Evolutionary conservation across 805 yeast genomes (phyloP).

Genomic region (Cyberlindnera mississippiensis): DNA sequence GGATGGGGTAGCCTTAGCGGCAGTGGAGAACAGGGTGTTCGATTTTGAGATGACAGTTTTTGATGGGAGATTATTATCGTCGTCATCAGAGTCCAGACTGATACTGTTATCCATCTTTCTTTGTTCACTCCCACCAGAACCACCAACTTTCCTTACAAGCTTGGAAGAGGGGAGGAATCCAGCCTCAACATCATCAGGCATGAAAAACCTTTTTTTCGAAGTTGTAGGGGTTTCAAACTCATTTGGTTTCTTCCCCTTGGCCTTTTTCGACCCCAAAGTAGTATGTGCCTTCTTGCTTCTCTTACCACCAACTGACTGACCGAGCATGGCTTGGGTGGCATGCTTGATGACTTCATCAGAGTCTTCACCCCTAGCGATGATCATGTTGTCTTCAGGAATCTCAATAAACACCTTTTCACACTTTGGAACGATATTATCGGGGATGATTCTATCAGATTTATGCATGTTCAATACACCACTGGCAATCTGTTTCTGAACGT

Average conservation of each 20-base stretch:
- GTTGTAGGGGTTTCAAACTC: conserved; percentile 17
- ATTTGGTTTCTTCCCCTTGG: conserved; percentile 11
- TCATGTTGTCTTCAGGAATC: conserved; percentile 67
- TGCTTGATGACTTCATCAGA: conserved; percentile 63
- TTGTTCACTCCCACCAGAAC: neutral
- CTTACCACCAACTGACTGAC: conserved; percentile 26
- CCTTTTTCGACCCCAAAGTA: neutral
- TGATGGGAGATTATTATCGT: too few relatives aligned
- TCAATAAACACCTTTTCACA: conserved; percentile 55
- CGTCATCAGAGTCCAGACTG: conserved; percentile 18
- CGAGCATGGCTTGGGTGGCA: conserved; percentile 63
- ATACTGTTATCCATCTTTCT: conserved; percentile 6
- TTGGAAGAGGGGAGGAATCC: conserved; percentile 56
- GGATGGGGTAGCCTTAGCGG: too few relatives aligned
- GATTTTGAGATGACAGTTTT: too few relatives aligned
- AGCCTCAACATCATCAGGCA: conserved; percentile 69
- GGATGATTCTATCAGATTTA: conserved; percentile 65
- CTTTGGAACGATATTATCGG: conserved; percentile 48
- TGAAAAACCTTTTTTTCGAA: conserved; percentile 49
- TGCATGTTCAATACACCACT: conserved; percentile 41
- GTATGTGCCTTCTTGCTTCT: conserved; percentile 11
- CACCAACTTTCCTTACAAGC: conserved; percentile 36
- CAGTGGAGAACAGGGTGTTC: too few relatives aligned
- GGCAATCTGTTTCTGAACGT: conserved; percentile 68
- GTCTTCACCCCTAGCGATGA: conserved; percentile 48